phyloP scores from a whole-genome alignment of 345 rosid genomes.

The Eucalyptus tenuipes region DNA sequence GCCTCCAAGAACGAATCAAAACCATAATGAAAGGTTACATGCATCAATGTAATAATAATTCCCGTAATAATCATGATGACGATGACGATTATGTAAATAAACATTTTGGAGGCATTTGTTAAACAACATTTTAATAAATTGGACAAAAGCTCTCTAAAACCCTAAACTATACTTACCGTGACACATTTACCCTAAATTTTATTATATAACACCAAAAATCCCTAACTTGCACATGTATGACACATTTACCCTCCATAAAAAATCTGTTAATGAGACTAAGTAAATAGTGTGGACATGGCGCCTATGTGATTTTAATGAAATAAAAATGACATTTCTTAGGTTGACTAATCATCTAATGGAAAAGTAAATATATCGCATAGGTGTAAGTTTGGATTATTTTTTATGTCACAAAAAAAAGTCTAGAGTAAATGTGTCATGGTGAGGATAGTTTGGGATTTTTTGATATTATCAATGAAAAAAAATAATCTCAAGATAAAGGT shows the following conservation, averaged over 20 bases:
- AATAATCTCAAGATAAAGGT: too few relatives aligned
- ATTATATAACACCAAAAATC: neutral
- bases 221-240: neutral
- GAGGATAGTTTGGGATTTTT: too few relatives aligned
- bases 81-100: neutral
- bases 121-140: neutral
- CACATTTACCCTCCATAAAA: neutral
- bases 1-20: neutral
- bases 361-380: neutral
- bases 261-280: neutral
- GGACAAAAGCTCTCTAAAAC: neutral
- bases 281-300: accelerated
- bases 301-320: accelerated
- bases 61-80: neutral
- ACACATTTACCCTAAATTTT: too few relatives aligned
- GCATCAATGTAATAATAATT: neutral
- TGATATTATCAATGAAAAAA: too few relatives aligned
- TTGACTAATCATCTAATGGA: neutral
- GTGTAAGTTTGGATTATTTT: neutral
- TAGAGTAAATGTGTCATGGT: too few relatives aligned
- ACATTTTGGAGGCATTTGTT: neutral
- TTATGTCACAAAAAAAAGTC: too few relatives aligned
- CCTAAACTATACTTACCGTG: neutral
- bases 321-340: neutral
- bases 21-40: neutral